Percentiles rank a stretch among this genome's conserved stretches.
Evolutionary conservation across 2,329 filamentous ascomycete species (phyloP).

Genomic region (Penicillium sp.): DNA sequence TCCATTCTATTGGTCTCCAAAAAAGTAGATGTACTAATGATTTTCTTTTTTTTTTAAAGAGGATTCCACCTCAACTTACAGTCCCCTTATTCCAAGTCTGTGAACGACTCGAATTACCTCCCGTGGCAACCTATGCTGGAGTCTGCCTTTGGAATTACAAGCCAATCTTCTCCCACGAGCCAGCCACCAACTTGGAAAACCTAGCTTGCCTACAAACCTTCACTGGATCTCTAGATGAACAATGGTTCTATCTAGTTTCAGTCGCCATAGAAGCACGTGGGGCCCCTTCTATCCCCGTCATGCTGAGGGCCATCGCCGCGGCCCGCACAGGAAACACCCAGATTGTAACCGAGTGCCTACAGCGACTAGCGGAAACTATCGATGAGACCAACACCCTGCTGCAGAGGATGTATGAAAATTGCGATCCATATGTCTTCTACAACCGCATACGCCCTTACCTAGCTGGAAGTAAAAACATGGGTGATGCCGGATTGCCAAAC

Average conservation of each 20-base stretch:
- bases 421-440: slow-evolving; percentile 93
- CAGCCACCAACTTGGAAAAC: slow-evolving; percentile 80
- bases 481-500: slow-evolving; percentile 81
- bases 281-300: slow-evolving; percentile 80
- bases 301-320: slow-evolving; percentile 82
- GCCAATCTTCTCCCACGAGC: slow-evolving; percentile 80
- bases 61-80: slow-evolving; percentile 76
- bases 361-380: slow-evolving; percentile 78
- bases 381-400: slow-evolving; percentile 80
- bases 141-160: slow-evolving; percentile 97
- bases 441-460: slow-evolving; percentile 94
- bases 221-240: slow-evolving; percentile 92
- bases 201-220: slow-evolving; percentile 85
- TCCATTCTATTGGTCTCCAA: background rate
- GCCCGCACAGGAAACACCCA: slow-evolving; percentile 67
- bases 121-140: slow-evolving; percentile 90
- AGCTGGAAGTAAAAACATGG: slow-evolving; percentile 97
- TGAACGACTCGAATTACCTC: slow-evolving; percentile 76
- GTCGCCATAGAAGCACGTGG: slow-evolving; percentile 93
- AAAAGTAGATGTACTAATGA: slow-evolving; percentile 2
- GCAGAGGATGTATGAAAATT: slow-evolving; percentile 90
- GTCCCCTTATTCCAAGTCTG: slow-evolving; percentile 79
- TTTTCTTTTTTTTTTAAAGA: slow-evolving; percentile 35
- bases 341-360: slow-evolving; percentile 75
- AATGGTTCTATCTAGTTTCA: slow-evolving; percentile 97